Evolutionary conservation across 306 rosid genomes (phyloP), one percentile per base, ranked within the genome.

Genomic region (Acacia melanoxylon): DNA sequence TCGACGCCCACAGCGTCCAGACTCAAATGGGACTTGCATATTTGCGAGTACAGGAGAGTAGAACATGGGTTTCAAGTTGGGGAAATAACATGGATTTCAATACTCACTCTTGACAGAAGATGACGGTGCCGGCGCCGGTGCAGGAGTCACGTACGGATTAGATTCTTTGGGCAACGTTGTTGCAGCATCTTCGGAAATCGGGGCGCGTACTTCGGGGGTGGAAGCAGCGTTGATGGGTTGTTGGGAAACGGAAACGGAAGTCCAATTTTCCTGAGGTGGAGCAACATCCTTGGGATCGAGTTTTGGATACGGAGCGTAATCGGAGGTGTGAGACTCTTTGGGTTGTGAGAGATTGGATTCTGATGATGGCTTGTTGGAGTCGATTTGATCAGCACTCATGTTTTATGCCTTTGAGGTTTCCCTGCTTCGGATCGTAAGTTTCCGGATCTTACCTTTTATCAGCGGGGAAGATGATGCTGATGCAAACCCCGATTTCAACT

Each of bases 281-380:
- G 62, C 81, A 56, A 83, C 86, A 86, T 88, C 93, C 52, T 81
- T 77, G 24, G 89, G 89, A 61, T 86, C 87, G 29, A 89, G 86
- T 76, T 88, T 88, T 14, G 95, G 95, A 81, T 91, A 89, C 6
- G 95, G 88, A 78, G 90, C 90, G 79, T 85, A 89, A 69, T 88
- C 93, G 46, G 42, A 22, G 58, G 58, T 11, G 58, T 12, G 75
- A 24, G 75, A 24, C 24, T 71, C 75, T 45, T 71, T 71, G 75
- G 75, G 22, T 45, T 71, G n/a, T 6, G 46, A 10, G 15, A 20
- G 45, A 67, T 67, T 35, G 72, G 75, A 8, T 71, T 71, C 37
- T 22, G 75, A 45, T 22, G 75, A 71, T 24, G 56, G 16, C 45
- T 74, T 74, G 65, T 24, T 11, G 58, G 95, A 75, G 89, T 67